Conservation (phyloP, 805 yeast genomes). For the Hanseniaspora clermontiae region DNA sequence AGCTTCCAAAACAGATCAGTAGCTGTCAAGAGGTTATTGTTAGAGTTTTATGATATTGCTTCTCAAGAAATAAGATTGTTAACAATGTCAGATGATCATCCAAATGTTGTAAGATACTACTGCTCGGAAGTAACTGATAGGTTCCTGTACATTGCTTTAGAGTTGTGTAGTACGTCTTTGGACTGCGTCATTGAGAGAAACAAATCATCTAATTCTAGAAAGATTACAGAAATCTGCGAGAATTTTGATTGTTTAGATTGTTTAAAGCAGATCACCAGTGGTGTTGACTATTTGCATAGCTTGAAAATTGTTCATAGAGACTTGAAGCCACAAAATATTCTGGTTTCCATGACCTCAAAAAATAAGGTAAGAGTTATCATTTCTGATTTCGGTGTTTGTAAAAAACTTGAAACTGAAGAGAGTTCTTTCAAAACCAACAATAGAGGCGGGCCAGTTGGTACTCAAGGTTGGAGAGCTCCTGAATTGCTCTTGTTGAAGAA, state of each 20-base stretch:
- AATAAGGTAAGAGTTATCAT: conserved; percentile 58
- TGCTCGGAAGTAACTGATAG: conserved; percentile 85
- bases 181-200: conserved; percentile 64
- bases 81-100: conserved; percentile 93
- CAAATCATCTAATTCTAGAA: conserved; percentile 25
- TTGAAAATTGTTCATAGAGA: conserved; percentile 90
- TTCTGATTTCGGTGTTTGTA: conserved; percentile 93
- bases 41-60: conserved; percentile 88
- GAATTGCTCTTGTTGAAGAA: conserved; percentile 40
- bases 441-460: conserved; percentile 86
- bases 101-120: conserved; percentile 83
- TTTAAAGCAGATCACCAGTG: conserved; percentile 66
- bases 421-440: conserved; percentile 87
- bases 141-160: conserved; percentile 85
- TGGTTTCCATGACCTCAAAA: conserved; percentile 61
- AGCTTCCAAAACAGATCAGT: conserved; percentile 85
- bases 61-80: conserved; percentile 76
- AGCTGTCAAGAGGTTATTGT: conserved; percentile 86
- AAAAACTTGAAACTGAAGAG: conserved; percentile 81
- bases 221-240: conserved; percentile 30
- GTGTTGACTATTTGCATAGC: conserved; percentile 75
- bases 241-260: conserved; percentile 41
- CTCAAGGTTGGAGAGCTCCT: conserved; percentile 98
- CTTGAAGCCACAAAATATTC: conserved; percentile 83
- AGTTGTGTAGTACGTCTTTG: conserved; percentile 75